A percentile compares a stretch with the other conserved stretches of the same genome.
phyloP scores from a whole-genome alignment of 371 early-diverging fungal genomes.

The Sporodiniella umbellata region DNA sequence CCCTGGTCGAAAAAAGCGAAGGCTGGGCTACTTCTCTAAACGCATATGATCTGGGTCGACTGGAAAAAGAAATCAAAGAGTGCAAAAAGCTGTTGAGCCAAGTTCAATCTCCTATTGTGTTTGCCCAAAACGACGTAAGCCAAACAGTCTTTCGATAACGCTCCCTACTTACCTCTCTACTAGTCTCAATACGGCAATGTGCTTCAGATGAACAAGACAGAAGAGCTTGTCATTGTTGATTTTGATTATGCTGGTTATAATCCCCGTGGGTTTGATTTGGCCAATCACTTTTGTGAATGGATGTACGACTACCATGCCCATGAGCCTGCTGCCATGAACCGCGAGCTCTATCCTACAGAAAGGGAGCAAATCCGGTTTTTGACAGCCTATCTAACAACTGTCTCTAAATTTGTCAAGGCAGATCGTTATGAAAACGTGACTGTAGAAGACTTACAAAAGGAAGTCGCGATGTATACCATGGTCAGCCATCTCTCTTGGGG shows the following conservation, averaged over 20 bases:
- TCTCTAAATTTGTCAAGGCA: constrained; percentile 19
- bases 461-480: constrained; percentile 52
- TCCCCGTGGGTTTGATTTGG: constrained; percentile 80
- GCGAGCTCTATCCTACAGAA: constrained; percentile 55
- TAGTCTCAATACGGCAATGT: constrained; percentile 86
- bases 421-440: constrained; percentile 13
- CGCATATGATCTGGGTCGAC: constrained; percentile 40
- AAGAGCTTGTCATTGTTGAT: constrained; percentile 72
- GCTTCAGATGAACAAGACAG: constrained; percentile 49
- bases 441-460: constrained; percentile 29
- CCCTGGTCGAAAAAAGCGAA: constrained; percentile 11
- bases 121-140: constrained; percentile 82
- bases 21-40: constrained; percentile 15
- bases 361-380: constrained; percentile 61
- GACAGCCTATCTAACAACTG: constrained; percentile 60
- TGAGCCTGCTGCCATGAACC: constrained; percentile 50
- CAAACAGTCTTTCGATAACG: not conserved
- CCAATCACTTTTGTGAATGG: constrained; percentile 92
- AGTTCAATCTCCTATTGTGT: constrained; percentile 65
- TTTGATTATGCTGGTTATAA: constrained; percentile 92
- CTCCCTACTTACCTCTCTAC: not conserved
- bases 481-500: constrained; percentile 79
- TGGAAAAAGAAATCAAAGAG: constrained; percentile 47
- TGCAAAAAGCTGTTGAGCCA: constrained; percentile 34
- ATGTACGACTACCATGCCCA: constrained; percentile 76